These are phyloP conservation scores for Saccharum hybrid DNA, from an alignment of 202 grass and related monocot species.

Conservation along the genomic window DNA sequence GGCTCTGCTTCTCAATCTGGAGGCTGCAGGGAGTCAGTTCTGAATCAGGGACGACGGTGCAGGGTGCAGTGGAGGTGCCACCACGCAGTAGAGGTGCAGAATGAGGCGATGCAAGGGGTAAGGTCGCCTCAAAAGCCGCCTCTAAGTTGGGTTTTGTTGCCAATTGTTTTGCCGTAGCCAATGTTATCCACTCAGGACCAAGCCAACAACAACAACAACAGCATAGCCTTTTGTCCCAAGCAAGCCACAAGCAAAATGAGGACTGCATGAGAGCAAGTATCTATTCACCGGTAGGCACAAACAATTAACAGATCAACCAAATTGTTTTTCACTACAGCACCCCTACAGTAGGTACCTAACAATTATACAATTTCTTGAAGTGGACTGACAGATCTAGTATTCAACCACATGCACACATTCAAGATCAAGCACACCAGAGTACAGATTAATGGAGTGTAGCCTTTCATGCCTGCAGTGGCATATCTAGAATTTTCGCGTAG, in stretches of 20 bases:
- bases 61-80: neutral
- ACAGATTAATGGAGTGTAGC: neutral
- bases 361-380: neutral
- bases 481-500: neutral
- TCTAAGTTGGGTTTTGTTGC: neutral
- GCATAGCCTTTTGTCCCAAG: too few relatives aligned
- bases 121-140: neutral
- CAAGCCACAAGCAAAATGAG: neutral
- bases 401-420: too few relatives aligned
- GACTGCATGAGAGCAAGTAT: neutral
- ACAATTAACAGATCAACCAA: neutral
- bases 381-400: neutral
- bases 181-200: neutral
- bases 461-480: neutral
- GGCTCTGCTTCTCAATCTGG: neutral
- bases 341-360: neutral
- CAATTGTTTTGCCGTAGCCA: neutral
- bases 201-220: too few relatives aligned
- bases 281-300: neutral
- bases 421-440: neutral
- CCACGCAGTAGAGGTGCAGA: neutral
- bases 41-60: neutral
- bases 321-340: neutral
- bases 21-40: neutral
- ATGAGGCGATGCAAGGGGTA: neutral